Evolutionary conservation across 768 basidiomycete genomes (phyloP), one percentile per base, ranked within the genome.

Genomic region (Xerocomellus chrysenteron): DNA sequence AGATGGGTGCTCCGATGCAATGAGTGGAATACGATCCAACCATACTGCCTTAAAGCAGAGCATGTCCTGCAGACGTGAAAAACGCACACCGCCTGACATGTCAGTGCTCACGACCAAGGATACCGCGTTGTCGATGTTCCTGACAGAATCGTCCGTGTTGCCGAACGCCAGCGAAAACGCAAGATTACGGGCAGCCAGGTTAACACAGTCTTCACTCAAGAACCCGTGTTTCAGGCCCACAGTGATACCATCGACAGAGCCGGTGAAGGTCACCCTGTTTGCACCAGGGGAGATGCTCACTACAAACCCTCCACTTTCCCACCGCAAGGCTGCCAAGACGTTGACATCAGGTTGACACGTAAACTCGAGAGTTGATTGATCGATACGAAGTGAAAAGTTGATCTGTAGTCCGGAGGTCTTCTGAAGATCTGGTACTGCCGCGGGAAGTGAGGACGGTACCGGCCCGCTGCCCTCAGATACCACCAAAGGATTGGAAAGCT

Each of bases 1-100:
- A 9, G 60, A 41, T 13, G 68, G 50, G 39, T 64, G 33, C 36
- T 73, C 78, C 39, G 76, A 70, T 19, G 83, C 82, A 64, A 94
- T 82, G 9, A 90, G 74, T 0, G 92, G 91, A 28, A 95, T 91
- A 37, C 85, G 85, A 65, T 95, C 93, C 45, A 96, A 70, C 92
- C 94, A 96, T 13, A 96, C 92, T 6, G 94, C 93, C 70, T 95
- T 95, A 81, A 96, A 93, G 70, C 92, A 94, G 19, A 98, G 78
- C 51, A 95, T 85, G 67, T 97, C 94, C 71, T 95, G 94, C 30
- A 97, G 73, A 13, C 94, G 85, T 5, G 91, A 90, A 65, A 98
- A 88, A 21, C 87, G 84, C 40, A 95, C 80, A 7, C 80, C 85
- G 0, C 89, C 91, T 4, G 86, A 77, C 52, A 98, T 82, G 67